A percentile compares a stretch with the other conserved stretches of the same genome.
Conservation (phyloP, 345 rosid species). For the Sapria himalayana region DNA sequence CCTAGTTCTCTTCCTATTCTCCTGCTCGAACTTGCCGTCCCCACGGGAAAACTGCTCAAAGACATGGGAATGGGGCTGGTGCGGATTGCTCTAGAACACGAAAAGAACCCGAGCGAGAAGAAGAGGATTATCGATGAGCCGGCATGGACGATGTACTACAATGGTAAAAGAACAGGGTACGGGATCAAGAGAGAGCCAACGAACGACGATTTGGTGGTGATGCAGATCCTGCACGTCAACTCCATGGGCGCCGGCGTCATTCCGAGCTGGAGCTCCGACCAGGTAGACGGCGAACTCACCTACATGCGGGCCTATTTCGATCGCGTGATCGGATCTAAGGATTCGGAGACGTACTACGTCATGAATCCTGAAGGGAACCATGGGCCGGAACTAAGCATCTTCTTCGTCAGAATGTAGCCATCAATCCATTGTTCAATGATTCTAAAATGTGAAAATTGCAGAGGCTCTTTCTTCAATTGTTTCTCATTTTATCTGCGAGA, state of each 20-base stretch:
- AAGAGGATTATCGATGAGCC: constrained; percentile 45
- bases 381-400: constrained; percentile 51
- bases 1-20: constrained; percentile 43
- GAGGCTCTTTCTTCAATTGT: no score
- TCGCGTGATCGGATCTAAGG: constrained; percentile 55
- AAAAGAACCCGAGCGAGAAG: constrained; percentile 42
- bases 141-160: constrained; percentile 53
- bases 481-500: constrained; percentile 46
- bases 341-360: constrained; percentile 83
- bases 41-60: constrained; percentile 55
- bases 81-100: constrained; percentile 62
- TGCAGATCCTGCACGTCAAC: constrained; percentile 54
- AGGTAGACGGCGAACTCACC: constrained; percentile 41
- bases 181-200: constrained; percentile 57
- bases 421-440: background rate
- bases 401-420: constrained; percentile 36
- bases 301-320: constrained; percentile 75
- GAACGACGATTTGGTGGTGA: constrained; percentile 48
- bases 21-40: constrained; percentile 43
- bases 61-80: constrained; percentile 57
- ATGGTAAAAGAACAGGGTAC: constrained; percentile 56
- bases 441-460: no score
- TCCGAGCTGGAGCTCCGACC: constrained; percentile 20
- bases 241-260: constrained; percentile 77
- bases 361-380: constrained; percentile 52